Evolutionary conservation across 2,329 filamentous ascomycete species (phyloP), one percentile per base, ranked within the genome.

Genomic region (Chrysosporium keratinophilum): DNA sequence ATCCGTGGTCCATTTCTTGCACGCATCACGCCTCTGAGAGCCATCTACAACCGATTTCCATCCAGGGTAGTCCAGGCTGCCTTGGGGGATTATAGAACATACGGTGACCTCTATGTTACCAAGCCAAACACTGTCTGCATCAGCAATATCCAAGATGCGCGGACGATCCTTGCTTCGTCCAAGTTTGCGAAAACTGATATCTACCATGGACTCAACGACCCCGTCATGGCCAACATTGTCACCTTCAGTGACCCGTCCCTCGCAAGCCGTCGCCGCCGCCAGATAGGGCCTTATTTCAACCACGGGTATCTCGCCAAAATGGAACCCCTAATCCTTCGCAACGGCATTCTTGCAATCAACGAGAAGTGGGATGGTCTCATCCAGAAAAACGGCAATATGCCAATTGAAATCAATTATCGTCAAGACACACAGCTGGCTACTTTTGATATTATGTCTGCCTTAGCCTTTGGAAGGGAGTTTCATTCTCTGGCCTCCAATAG

Each of bases 151-250:
- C 14, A 14, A 17, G 46, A 49, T 35, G 46, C 37, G 23, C 46
- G 46, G 10, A 34, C 46, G 20, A 23, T 49, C 17, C 46, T 49
- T 31, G 43, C 20, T 14, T 20, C 43, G 23, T 20, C 28, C 5
- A 19, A 34, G 17, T 39, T 19, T 14, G 20, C 19, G 34, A 49
- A 49, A 34, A 49, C 37, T 35, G 46, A 49, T 19, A 34, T 49
- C 12, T 49, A 49, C 28, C 46, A 49, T 28, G 46, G 46, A 19
- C 34, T 49, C n/a, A 28, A 49, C 23, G 46, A 49, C 46, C 46
- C 46, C 19, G 46, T 49, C 10, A 28, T 49, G 11, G 34, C 28
- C 23, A 49, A 49, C 31, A 28, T 49, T 19, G 46, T 49, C 14
- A 49, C 46, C 4, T 49, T 49, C 46, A 49, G 34, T 34, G 23